Evolutionary conservation across 352 stramenopile genomes (phyloP).

Genomic region (Phytophthora multivora): DNA sequence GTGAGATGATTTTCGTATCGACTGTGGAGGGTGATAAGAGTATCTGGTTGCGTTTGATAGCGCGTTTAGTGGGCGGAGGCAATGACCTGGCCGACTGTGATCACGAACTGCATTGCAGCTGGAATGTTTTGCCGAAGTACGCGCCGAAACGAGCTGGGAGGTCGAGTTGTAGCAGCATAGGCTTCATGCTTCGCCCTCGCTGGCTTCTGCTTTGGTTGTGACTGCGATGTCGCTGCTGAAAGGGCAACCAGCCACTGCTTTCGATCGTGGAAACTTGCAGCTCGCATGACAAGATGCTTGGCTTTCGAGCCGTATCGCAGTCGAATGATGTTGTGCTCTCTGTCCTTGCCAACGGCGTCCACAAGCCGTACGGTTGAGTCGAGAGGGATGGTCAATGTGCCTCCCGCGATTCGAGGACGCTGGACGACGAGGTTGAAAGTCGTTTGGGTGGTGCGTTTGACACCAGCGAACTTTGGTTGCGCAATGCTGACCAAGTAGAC

Average conservation of each 20-base stretch:
- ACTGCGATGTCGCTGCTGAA: not conserved
- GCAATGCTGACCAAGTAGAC: conserved; percentile 16
- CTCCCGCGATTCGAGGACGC: conserved; percentile 23
- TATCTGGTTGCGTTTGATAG: not conserved
- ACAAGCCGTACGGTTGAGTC: conserved; percentile 21
- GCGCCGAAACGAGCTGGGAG: conserved; percentile 7
- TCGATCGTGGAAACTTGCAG: conserved; percentile 13
- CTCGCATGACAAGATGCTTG: conserved; percentile 15
- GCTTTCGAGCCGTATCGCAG: conserved; percentile 8
- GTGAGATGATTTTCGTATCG: conserved; percentile 10
- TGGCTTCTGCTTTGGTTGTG: no score
- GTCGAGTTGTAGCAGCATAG: not conserved
- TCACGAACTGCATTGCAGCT: conserved; percentile 22
- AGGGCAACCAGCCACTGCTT: conserved; percentile 17
- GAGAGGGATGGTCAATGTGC: conserved; percentile 24
- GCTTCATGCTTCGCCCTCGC: no score
- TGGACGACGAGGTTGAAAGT: conserved; percentile 27
- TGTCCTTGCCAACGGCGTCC: conserved; percentile 6
- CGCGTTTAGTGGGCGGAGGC: conserved; percentile 14
- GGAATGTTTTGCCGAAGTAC: conserved; percentile 20
- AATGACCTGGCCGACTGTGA: conserved; percentile 24
- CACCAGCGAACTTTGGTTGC: conserved; percentile 1
- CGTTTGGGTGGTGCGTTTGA: not conserved
- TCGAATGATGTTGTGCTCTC: conserved; percentile 19
- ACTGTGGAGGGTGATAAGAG: not conserved